Conservation (phyloP, 495 filamentous ascomycete genomes). For the Hypoxylon cercidicola region DNA sequence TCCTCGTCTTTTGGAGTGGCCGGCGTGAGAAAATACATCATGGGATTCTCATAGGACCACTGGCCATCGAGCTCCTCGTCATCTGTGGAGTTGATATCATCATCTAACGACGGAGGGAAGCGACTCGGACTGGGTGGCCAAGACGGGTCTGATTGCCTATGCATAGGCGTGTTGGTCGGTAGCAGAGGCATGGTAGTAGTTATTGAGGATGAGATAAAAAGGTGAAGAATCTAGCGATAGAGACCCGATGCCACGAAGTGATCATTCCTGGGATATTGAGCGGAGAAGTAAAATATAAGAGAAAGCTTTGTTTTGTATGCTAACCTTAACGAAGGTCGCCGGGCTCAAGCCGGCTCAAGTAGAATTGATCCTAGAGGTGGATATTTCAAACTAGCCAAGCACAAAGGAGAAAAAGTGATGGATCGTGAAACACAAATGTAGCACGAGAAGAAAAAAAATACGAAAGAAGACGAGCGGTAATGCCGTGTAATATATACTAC, state of each 20-base stretch:
- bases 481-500: constrained; percentile 35
- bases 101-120: constrained; percentile 49
- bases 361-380: constrained; percentile 29
- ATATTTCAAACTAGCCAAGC: constrained; percentile 31
- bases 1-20: constrained; percentile 48
- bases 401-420: constrained; percentile 31
- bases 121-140: constrained; percentile 50
- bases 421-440: constrained; percentile 30
- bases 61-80: constrained; percentile 52
- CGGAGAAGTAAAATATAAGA: constrained; percentile 16
- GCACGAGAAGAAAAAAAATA: constrained; percentile 12
- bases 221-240: constrained; percentile 10
- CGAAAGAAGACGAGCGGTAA: constrained; percentile 17
- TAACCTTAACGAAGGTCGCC: constrained; percentile 39
- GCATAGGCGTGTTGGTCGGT: constrained; percentile 34
- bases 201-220: constrained; percentile 15
- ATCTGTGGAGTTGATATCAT: constrained; percentile 50
- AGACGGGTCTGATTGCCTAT: constrained; percentile 37
- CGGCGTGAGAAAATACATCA: constrained; percentile 63
- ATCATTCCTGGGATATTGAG: constrained; percentile 23
- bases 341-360: constrained; percentile 44
- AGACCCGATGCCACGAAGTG: constrained; percentile 19
- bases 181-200: constrained; percentile 41
- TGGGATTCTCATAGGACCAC: constrained; percentile 55
- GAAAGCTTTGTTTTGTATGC: constrained; percentile 26